These are phyloP conservation scores for Lumnitzera littorea DNA, from an alignment of 345 rosid genomes.

Conservation along the genomic window DNA sequence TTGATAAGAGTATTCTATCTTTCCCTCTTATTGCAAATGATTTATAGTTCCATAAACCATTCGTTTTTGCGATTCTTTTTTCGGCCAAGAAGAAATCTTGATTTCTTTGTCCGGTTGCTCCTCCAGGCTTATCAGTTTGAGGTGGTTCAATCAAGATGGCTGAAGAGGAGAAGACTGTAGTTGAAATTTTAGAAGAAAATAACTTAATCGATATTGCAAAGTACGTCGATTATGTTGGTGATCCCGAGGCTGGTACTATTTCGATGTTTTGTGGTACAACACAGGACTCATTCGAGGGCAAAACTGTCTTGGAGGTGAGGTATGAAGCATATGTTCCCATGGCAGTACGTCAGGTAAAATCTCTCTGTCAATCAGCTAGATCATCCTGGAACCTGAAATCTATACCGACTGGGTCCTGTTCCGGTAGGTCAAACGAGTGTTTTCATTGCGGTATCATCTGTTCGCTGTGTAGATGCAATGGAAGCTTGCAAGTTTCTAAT, in stretches of 20 bases:
- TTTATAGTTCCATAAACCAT: too few species aligned
- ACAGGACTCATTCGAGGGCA: slow-evolving; percentile 70
- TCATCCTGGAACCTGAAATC: slow-evolving; percentile 66
- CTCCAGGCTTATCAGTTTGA: too few species aligned
- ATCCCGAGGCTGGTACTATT: slow-evolving; percentile 64
- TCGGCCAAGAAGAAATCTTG: too few species aligned
- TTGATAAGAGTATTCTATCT: too few species aligned
- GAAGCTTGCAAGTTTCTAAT: slow-evolving; percentile 82
- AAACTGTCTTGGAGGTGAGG: slow-evolving; percentile 65
- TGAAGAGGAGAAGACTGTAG: slow-evolving; percentile 42
- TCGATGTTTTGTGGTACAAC: slow-evolving; percentile 77
- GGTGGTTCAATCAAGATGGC: slow-evolving; percentile 25
- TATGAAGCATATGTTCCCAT: slow-evolving; percentile 88
- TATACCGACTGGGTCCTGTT: slow-evolving; percentile 74
- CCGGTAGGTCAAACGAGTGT: slow-evolving; percentile 86
- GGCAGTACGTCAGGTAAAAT: slow-evolving; percentile 58
- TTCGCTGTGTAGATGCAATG: slow-evolving; percentile 74
- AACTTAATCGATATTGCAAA: slow-evolving; percentile 44
- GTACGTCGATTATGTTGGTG: slow-evolving; percentile 52
- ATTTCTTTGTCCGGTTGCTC: too few species aligned
- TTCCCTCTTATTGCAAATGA: too few species aligned
- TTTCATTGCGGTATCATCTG: slow-evolving; percentile 72
- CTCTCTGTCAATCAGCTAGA: slow-evolving; percentile 55
- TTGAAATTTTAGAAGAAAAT: slow-evolving; percentile 62
- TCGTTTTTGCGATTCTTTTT: too few species aligned